Base-by-base conservation (phyloP, 371 early-diverging fungal genomes). In the Phascolomyces articulosus region DNA sequence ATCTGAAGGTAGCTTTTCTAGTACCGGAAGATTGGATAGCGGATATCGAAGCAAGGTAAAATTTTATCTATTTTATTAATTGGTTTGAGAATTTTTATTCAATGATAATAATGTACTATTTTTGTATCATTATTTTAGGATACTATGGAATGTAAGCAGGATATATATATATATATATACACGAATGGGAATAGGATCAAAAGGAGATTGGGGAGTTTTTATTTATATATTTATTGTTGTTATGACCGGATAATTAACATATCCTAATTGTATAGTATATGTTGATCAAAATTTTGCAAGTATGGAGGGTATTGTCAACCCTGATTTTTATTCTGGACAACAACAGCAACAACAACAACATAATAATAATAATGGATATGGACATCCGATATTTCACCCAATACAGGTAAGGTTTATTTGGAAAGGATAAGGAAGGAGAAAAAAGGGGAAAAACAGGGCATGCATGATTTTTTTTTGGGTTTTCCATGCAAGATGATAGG, bases 261-360 rank as follows among this genome's bases (percentile, higher is more conserved):
- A n/a, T n/a, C n/a, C n/a, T n/a, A n/a, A n/a, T n/a, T n/a, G n/a
- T n/a, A 44, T 44, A 29, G 31, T 54, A 34, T 73, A 51, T 72
- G 76, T 80, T 40, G 76, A 85, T 57, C 72, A 78, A 62, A 72
- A 80, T 58, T 74, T 80, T 58, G 68, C 68, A 40, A 67, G 73
- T 26, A 77, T 85, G 79, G 79, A 85, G 44, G 85, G 79, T 13
- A 85, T 82, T 15, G 65, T 80, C 20, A 80, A 81, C n/a, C 62
- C 71, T 26, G 77, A 75, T 13, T 67, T 75, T 55, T 54, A 60
- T 55, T 16, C 34, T 47, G 47, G 51, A n/a, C 29, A 44, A n/a
- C 44, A 8, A 44, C 38, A 38, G 38, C 38, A 38, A 38, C 38
- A 38, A 13, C 38, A 55, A 40, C 28, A 55, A 54, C 26, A n/a